These are phyloP conservation scores for Erysimum cheiranthoides DNA, from an alignment of 345 rosid genomes.

Conservation along the genomic window DNA sequence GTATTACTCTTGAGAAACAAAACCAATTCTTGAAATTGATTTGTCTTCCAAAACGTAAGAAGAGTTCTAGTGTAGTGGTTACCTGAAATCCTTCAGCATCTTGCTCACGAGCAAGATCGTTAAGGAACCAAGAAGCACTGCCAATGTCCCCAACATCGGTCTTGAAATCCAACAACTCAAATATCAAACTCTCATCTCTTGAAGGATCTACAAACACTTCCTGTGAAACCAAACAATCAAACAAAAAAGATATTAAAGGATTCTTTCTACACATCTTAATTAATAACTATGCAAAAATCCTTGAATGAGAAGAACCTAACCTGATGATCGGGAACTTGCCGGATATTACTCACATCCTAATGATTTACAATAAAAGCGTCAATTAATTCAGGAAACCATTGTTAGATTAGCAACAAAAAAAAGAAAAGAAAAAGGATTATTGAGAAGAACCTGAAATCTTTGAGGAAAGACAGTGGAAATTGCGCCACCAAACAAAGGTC, in stretches of 20 bases:
- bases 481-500: slow-evolving; percentile 72
- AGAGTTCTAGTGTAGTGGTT: slow-evolving; percentile 37
- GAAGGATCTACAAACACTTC: slow-evolving; percentile 86
- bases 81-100: slow-evolving; percentile 76
- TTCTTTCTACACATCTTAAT: neutral
- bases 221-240: slow-evolving; percentile 43
- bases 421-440: neutral
- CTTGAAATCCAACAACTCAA: slow-evolving; percentile 82
- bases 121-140: slow-evolving; percentile 80
- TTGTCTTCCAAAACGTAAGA: neutral
- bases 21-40: neutral
- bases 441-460: slow-evolving; percentile 60
- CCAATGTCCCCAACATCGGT: slow-evolving; percentile 61
- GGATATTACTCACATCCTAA: slow-evolving; percentile 76
- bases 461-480: slow-evolving; percentile 55
- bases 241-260: neutral
- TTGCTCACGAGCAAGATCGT: slow-evolving; percentile 72
- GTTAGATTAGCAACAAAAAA: neutral
- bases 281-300: neutral
- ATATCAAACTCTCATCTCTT: slow-evolving; percentile 84
- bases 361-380: neutral
- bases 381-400: neutral
- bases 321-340: slow-evolving; percentile 84
- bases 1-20: neutral
- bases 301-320: slow-evolving; percentile 38